Percentiles rank a stretch among this genome's conserved stretches.
These are phyloP conservation scores for Verticillium nubilum DNA, from an alignment of 2,329 filamentous ascomycete species.

Conservation along the genomic window DNA sequence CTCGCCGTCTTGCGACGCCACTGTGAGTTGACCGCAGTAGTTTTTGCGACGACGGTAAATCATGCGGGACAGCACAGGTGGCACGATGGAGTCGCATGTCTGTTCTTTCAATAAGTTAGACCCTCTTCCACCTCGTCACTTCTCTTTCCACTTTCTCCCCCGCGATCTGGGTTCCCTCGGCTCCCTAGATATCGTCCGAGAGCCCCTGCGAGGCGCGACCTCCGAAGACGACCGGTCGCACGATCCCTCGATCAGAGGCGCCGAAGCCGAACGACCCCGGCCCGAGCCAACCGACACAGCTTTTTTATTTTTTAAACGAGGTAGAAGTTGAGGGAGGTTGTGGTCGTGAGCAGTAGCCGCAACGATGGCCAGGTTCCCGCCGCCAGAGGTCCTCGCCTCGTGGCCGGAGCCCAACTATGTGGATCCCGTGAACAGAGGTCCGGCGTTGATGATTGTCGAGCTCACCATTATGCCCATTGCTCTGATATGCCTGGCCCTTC, in stretches of 20 bases:
- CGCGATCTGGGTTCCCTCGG: neutral
- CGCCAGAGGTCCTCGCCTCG: slow-evolving; percentile 24
- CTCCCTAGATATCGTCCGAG: neutral
- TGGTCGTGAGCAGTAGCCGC: neutral
- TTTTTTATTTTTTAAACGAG: neutral
- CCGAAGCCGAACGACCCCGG: neutral
- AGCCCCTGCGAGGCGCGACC: neutral
- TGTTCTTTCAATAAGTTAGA: neutral
- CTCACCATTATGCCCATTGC: slow-evolving; percentile 26
- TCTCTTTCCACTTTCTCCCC: neutral
- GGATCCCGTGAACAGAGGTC: slow-evolving; percentile 29
- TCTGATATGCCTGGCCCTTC: slow-evolving; percentile 24
- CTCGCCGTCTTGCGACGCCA: neutral
- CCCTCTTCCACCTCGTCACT: neutral
- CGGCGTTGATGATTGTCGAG: slow-evolving; percentile 30
- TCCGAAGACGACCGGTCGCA: neutral
- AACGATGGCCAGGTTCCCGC: slow-evolving; percentile 27
- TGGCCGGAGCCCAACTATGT: slow-evolving; percentile 33
- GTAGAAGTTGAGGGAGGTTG: neutral
- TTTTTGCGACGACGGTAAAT: neutral
- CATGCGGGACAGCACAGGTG: neutral
- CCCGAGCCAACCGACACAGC: neutral
- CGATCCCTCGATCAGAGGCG: neutral
- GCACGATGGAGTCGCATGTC: neutral
- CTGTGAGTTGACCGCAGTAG: neutral